Conservation (phyloP, 305 asterid genomes). For the Fraxinus sp. region DNA sequence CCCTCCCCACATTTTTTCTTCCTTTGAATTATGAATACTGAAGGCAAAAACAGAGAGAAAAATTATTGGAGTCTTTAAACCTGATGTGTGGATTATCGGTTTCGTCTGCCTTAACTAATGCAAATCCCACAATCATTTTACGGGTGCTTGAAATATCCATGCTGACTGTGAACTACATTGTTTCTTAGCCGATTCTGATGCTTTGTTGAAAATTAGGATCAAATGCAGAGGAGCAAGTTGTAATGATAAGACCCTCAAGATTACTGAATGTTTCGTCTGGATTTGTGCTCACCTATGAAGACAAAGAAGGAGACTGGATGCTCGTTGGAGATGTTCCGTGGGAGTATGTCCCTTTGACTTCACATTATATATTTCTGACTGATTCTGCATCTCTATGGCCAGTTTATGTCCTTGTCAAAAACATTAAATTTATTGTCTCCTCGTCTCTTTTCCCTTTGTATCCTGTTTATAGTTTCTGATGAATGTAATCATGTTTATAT, state of each 20-base stretch:
- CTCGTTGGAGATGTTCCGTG: constrained; percentile 94
- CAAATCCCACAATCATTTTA: background rate
- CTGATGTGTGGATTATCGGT: background rate
- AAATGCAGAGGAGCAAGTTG: constrained; percentile 43
- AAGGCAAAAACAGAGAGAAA: background rate
- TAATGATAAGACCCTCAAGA: constrained; percentile 32
- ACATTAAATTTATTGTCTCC: background rate
- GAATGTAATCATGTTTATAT: background rate
- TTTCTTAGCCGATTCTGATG: background rate
- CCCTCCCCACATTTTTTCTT: background rate
- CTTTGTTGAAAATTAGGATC: constrained; percentile 34
- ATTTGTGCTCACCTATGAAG: constrained; percentile 83
- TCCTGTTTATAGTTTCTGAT: background rate
- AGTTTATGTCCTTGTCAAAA: background rate
- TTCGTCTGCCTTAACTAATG: constrained; percentile 1
- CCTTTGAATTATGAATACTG: background rate
- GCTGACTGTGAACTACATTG: background rate
- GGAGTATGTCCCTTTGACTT: constrained; percentile 52
- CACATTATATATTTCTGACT: background rate
- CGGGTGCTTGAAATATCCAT: background rate
- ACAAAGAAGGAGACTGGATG: constrained; percentile 91
- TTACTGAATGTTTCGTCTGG: constrained; percentile 64
- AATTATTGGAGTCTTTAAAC: background rate
- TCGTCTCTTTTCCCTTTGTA: background rate
- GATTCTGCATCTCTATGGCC: background rate